Evolutionary conservation across 495 filamentous ascomycete genomes (phyloP).

Genomic region (Xylaria telfairii): DNA sequence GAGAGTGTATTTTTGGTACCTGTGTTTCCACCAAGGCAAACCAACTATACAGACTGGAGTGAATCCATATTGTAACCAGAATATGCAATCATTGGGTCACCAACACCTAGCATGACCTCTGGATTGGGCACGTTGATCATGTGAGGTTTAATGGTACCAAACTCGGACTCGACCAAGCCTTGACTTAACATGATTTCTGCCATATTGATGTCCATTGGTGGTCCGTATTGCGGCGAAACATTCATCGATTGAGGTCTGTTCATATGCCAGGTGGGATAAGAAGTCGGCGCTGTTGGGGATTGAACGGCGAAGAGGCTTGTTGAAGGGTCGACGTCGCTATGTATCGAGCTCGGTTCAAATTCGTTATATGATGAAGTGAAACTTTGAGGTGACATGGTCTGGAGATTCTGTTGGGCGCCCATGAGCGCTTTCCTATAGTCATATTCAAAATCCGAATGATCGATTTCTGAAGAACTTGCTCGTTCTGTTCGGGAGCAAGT

Average conservation of each 20-base stretch:
- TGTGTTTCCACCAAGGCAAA: background rate
- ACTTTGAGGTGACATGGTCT: constrained; percentile 55
- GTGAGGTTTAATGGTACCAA: constrained; percentile 56
- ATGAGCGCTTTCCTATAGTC: constrained; percentile 55
- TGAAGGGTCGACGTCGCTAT: constrained; percentile 37
- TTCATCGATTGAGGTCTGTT: constrained; percentile 43
- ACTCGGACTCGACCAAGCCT: constrained; percentile 50
- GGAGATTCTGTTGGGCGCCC: constrained; percentile 37
- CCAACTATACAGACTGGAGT: constrained; percentile 29
- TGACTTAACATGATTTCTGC: constrained; percentile 49
- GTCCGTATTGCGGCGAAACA: constrained; percentile 38
- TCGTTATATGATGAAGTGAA: constrained; percentile 47
- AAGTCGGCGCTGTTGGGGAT: constrained; percentile 36
- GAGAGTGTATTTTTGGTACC: background rate
- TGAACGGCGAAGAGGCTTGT: constrained; percentile 39
- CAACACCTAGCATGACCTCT: constrained; percentile 57
- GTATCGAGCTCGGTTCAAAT: constrained; percentile 46
- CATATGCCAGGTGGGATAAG: constrained; percentile 44
- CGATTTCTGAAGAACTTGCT: constrained; percentile 58
- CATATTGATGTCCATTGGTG: constrained; percentile 48
- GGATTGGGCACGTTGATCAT: constrained; percentile 51
- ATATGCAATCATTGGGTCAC: constrained; percentile 55
- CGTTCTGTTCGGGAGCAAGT: constrained; percentile 49
- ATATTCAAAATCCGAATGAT: constrained; percentile 58
- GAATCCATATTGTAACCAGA: constrained; percentile 45